phyloP scores from a whole-genome alignment of 2,329 filamentous ascomycete genomes.

The Escovopsis sp. region DNA sequence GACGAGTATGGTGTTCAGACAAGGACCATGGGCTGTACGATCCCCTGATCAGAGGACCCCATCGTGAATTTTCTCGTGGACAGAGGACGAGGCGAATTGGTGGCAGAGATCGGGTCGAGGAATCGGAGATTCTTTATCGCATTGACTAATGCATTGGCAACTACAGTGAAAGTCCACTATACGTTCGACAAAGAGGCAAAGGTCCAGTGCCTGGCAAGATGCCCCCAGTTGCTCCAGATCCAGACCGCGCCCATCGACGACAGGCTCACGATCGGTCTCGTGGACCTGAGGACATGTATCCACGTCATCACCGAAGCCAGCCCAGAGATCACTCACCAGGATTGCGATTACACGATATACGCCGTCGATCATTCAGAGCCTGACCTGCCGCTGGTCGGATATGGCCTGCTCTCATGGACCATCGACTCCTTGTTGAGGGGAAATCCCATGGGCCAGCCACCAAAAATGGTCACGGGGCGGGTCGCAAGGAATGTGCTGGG shows the following conservation, averaged over 20 bases:
- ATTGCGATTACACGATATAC: constrained; percentile 86
- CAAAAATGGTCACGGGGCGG: constrained; percentile 71
- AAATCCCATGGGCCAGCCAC: constrained; percentile 36
- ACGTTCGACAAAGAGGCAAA: constrained; percentile 85
- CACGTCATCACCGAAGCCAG: constrained; percentile 66
- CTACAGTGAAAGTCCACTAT: constrained; percentile 84
- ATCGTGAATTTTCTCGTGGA: neutral
- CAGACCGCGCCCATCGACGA: constrained; percentile 74
- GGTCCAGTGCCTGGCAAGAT: constrained; percentile 77
- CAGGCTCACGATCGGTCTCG: constrained; percentile 64
- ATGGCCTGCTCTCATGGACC: constrained; percentile 84
- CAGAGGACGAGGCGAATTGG: too few species aligned
- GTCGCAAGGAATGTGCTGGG: constrained; percentile 77
- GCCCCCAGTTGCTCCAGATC: constrained; percentile 64
- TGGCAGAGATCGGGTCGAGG: too few species aligned
- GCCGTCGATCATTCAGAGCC: constrained; percentile 93
- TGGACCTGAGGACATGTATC: constrained; percentile 77
- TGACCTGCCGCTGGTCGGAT: constrained; percentile 82
- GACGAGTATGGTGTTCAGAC: constrained; percentile 39
- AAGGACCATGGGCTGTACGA: constrained; percentile 54
- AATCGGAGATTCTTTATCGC: neutral
- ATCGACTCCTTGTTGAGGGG: constrained; percentile 34
- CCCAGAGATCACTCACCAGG: constrained; percentile 61
- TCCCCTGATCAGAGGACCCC: constrained; percentile 5
- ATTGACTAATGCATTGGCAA: constrained; percentile 1